These are phyloP conservation scores for Apiospora koreana DNA, from an alignment of 2,329 filamentous ascomycete genomes.

Conservation along the genomic window DNA sequence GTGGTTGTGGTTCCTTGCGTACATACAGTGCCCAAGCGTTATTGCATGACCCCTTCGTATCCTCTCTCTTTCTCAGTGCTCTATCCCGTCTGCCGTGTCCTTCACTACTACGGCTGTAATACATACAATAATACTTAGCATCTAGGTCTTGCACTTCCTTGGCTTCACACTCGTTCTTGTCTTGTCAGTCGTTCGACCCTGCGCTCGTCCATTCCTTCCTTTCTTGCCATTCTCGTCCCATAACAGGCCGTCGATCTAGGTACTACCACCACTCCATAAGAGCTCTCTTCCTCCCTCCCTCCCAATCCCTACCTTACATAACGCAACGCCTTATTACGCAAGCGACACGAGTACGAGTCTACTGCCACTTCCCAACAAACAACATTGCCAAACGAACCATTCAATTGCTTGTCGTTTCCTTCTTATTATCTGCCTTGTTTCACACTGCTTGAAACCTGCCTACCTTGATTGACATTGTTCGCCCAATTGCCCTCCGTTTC, in stretches of 20 bases:
- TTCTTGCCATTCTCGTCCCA: not conserved
- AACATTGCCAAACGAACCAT: not conserved
- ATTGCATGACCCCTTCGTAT: not conserved
- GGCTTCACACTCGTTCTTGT: constrained; percentile 7
- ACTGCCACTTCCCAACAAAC: not conserved
- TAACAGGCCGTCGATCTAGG: constrained; percentile 1
- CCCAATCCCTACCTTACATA: not conserved
- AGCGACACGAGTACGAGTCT: not conserved
- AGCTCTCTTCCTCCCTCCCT: too few species aligned
- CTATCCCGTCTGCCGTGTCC: not conserved
- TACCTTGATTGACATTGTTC: not conserved
- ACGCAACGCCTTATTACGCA: not conserved
- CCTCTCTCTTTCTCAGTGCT: too few species aligned
- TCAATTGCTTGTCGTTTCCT: not conserved
- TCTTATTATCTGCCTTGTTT: not conserved
- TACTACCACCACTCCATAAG: not conserved
- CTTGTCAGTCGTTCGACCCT: constrained; percentile 1
- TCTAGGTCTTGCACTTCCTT: constrained; percentile 5
- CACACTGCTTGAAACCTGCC: not conserved
- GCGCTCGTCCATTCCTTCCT: not conserved
- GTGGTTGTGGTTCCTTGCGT: too few species aligned
- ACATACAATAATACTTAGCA: constrained; percentile 6
- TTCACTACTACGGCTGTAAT: not conserved
- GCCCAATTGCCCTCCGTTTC: not conserved
- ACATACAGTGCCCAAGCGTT: not conserved